Conservation (phyloP, 306 rosid genomes). For the Malus fusca region DNA sequence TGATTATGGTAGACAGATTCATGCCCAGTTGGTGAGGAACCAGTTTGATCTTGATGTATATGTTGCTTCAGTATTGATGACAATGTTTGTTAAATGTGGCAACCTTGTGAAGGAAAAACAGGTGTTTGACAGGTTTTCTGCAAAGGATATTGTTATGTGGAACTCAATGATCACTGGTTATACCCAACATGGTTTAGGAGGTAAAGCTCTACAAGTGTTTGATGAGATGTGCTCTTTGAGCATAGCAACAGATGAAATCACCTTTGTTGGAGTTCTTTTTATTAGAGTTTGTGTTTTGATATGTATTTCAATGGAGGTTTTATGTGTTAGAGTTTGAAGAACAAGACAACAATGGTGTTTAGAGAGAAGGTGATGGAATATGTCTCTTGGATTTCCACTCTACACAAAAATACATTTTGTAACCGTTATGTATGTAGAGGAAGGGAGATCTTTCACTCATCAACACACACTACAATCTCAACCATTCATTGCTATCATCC, state of each 20-base stretch:
- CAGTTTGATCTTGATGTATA: not conserved
- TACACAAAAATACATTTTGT: no score
- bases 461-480: no score
- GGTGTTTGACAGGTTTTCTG: not conserved
- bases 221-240: not conserved
- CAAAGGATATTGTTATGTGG: conserved; percentile 38
- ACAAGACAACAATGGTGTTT: no score
- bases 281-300: no score
- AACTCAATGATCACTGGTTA: conserved; percentile 36
- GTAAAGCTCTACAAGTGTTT: not conserved
- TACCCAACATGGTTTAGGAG: conserved; percentile 20
- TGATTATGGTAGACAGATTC: not conserved
- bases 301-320: no score
- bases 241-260: not conserved
- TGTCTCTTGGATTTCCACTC: no score
- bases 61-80: not conserved
- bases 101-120: not conserved
- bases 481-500: no score
- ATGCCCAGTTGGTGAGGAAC: not conserved
- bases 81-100: not conserved
- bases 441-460: no score
- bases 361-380: no score
- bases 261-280: not conserved
- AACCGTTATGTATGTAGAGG: no score
- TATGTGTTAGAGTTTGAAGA: no score